Percentiles rank a stretch among this genome's conserved stretches.
Evolutionary conservation across 2,329 filamentous ascomycete genomes (phyloP).

Genomic region (Hypoxylon sp.): DNA sequence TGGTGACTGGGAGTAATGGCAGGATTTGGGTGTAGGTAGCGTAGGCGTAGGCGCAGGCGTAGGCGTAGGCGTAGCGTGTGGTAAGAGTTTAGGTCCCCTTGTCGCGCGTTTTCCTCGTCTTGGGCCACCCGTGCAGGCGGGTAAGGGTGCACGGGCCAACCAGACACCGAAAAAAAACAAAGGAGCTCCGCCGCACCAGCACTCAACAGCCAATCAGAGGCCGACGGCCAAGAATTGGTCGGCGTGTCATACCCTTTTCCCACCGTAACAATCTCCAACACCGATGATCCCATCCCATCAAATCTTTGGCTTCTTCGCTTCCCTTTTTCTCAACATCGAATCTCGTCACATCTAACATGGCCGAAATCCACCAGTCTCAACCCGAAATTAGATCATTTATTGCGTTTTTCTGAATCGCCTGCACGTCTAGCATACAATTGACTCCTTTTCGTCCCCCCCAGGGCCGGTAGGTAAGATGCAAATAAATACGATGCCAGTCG

Average conservation of each 20-base stretch:
- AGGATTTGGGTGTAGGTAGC: too few species aligned
- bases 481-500: constrained; percentile 24
- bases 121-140: constrained; percentile 26
- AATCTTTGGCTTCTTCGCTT: constrained; percentile 36
- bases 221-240: constrained; percentile 26
- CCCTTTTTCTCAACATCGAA: constrained; percentile 42
- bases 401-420: constrained; percentile 34
- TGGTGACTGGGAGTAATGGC: too few species aligned
- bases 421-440: constrained; percentile 29
- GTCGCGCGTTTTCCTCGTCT: constrained; percentile 34
- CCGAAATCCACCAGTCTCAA: constrained; percentile 5
- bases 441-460: constrained; percentile 33
- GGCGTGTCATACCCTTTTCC: constrained; percentile 35
- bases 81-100: constrained; percentile 32
- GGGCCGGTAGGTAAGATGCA: constrained; percentile 6
- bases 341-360: constrained; percentile 23
- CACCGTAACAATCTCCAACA: constrained; percentile 42
- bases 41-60: too few species aligned
- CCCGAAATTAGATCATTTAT: constrained; percentile 11
- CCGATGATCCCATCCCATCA: constrained; percentile 31
- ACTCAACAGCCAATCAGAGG: constrained; percentile 39
- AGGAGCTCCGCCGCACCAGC: constrained; percentile 7
- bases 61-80: constrained; percentile 12
- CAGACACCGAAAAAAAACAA: constrained; percentile 38
- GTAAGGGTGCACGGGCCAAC: constrained; percentile 38